Evolutionary conservation across 768 basidiomycete genomes (phyloP).

Genomic region (Agaricus sinodeliciosus): DNA sequence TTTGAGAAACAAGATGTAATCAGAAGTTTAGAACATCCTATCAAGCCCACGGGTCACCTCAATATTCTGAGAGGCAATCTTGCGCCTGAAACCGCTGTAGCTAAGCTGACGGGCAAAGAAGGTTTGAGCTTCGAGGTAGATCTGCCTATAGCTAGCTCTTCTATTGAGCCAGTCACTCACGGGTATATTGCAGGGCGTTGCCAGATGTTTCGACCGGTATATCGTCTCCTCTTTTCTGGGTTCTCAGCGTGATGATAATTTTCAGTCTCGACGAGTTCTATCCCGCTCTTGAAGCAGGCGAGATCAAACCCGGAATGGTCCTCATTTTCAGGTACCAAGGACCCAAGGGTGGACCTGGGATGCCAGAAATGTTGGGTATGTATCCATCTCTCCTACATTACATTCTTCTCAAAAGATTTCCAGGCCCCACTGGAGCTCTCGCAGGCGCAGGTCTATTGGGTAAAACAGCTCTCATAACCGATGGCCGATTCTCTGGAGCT

Average conservation of each 20-base stretch:
- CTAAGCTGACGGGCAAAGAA: conserved; percentile 93
- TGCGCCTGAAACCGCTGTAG: conserved; percentile 81
- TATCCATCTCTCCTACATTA: background rate
- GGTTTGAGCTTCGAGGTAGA: conserved; percentile 74
- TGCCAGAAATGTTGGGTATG: conserved; percentile 67
- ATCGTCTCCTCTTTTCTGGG: background rate
- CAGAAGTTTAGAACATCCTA: conserved; percentile 62
- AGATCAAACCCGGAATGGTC: conserved; percentile 70
- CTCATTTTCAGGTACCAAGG: conserved; percentile 86
- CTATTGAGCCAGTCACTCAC: background rate
- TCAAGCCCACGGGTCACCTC: conserved; percentile 84
- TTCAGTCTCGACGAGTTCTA: conserved; percentile 63
- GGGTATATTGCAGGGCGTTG: conserved; percentile 43
- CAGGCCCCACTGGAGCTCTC: conserved; percentile 77
- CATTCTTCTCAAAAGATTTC: background rate
- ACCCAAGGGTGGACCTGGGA: conserved; percentile 87
- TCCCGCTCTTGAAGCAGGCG: conserved; percentile 63
- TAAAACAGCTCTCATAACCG: conserved; percentile 78
- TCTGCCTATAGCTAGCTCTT: background rate
- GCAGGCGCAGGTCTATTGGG: conserved; percentile 79
- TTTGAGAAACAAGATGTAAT: conserved; percentile 78
- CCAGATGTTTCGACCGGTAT: conserved; percentile 73
- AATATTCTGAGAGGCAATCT: conserved; percentile 87
- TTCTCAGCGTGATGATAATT: background rate
- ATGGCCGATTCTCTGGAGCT: conserved; percentile 87